phyloP scores from a whole-genome alignment of 305 asterid species.

The Ruellia speciosa region DNA sequence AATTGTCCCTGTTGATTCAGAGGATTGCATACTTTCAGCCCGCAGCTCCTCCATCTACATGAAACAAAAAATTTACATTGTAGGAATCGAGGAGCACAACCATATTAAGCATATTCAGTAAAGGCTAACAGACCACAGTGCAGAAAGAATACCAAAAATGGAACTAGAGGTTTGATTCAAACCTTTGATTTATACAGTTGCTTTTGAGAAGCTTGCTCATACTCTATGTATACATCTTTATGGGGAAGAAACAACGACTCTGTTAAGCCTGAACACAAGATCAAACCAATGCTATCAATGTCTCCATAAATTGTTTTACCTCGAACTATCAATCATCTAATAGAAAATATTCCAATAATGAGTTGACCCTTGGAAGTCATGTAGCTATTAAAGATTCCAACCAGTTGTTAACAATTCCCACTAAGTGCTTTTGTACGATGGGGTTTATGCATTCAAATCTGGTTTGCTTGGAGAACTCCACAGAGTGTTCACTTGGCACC shows the following conservation, averaged over 20 bases:
- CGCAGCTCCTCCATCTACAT: slow-evolving; percentile 84
- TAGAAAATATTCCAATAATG: slow-evolving; percentile 6
- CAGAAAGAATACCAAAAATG: slow-evolving; percentile 21
- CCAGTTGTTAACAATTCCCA: slow-evolving; percentile 4
- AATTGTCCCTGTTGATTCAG: slow-evolving; percentile 79
- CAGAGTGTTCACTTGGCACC: background rate
- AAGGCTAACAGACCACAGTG: slow-evolving; percentile 13
- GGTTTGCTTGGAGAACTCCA: slow-evolving; percentile 1
- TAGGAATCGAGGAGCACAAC: slow-evolving; percentile 13
- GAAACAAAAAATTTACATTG: slow-evolving; percentile 10
- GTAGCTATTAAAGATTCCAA: slow-evolving; percentile 10
- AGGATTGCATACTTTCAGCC: slow-evolving; percentile 66
- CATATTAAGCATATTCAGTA: slow-evolving; percentile 9
- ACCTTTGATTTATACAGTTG: slow-evolving; percentile 94
- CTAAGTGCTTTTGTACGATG: background rate
- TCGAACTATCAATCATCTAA: slow-evolving; percentile 1
- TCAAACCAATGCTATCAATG: slow-evolving; percentile 16
- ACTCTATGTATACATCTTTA: slow-evolving; percentile 81
- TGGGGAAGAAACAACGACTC: slow-evolving; percentile 91
- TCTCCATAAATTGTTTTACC: slow-evolving; percentile 8
- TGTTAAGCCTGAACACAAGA: slow-evolving; percentile 62
- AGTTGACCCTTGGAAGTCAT: slow-evolving; percentile 14
- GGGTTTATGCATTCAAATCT: slow-evolving; percentile 10
- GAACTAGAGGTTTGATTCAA: slow-evolving; percentile 8
- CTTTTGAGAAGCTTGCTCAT: slow-evolving; percentile 87